Conservation (phyloP, 768 basidiomycete species). For the Termitomyces eurrhizus region DNA sequence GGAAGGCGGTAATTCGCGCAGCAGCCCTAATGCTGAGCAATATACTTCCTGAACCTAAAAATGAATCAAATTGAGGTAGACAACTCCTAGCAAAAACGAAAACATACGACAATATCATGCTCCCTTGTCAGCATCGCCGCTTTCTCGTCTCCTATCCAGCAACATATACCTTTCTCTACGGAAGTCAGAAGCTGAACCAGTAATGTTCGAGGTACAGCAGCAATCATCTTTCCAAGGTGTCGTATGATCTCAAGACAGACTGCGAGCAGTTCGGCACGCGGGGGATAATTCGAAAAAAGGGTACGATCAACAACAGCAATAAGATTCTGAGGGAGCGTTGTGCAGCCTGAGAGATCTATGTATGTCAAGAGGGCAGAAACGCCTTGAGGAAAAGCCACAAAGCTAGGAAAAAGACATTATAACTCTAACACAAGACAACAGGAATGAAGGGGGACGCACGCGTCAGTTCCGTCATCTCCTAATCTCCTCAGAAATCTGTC, state of each 20-base stretch:
- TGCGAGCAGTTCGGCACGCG: conserved; percentile 21
- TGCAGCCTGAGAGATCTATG: conserved; percentile 17
- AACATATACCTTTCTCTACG: conserved; percentile 35
- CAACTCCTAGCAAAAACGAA: not conserved
- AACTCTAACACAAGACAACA: not conserved
- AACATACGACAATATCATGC: conserved; percentile 45
- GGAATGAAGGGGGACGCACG: conserved; percentile 7
- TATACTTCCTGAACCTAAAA: conserved; percentile 40
- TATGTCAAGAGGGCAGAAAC: conserved; percentile 20
- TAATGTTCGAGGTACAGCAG: conserved; percentile 20
- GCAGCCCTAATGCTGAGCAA: conserved; percentile 34
- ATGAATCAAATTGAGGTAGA: not conserved
- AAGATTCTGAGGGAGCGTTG: conserved; percentile 19
- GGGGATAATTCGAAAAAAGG: conserved; percentile 33
- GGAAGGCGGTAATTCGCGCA: conserved; percentile 37
- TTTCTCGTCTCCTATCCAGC: conserved; percentile 51
- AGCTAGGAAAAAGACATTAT: conserved; percentile 13
- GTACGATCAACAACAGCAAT: conserved; percentile 25
- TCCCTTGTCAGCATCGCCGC: conserved; percentile 37
- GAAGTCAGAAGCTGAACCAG: conserved; percentile 31
- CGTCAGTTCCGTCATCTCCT: conserved; percentile 13
- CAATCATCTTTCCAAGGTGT: conserved; percentile 29
- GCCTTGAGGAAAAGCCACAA: conserved; percentile 20
- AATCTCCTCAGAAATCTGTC: conserved; percentile 25
- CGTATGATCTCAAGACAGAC: conserved; percentile 34